Base-by-base conservation (phyloP, 805 yeast species). In the Maudiozyma bulderi region DNA sequence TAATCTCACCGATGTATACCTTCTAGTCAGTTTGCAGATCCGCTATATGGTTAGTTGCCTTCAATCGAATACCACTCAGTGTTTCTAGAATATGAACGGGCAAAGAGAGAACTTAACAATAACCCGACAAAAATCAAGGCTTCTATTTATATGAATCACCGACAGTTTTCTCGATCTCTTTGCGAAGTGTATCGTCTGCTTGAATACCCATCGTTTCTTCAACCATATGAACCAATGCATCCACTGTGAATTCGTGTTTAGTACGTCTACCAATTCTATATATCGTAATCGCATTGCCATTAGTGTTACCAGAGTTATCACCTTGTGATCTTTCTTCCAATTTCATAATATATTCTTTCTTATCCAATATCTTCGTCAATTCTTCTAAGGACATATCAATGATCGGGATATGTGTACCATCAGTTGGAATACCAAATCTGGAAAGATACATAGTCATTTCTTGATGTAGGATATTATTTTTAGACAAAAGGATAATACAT, bases 251-350 rank as follows among this genome's bases (percentile, higher is more conserved):
- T 38, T 63, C 68, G 2, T 50, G 51, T 37, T 53, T 58, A 5
- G 67, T 57, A 40, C 66, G 48, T 52, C 61, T 57, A 2, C 67
- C 68, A 1, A 62, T 46, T 20, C 60, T 47, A 53, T 60, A 64
- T 6, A 53, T 45, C 0, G 50, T 34, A 11, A 34, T 45, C 0
- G 50, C n/a, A 11, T 13, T 34, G 8, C 38, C 38, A 9, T 6
- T 11, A 8, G n/a, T 34, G n/a, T 8, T 34, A 34, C 38, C n/a
- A 34, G 38, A 9, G n/a, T 13, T 11, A 34, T 34, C n/a, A 34
- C 38, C 38, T 34, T 13, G 11, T 13, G 38, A 14, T 34, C n/a
- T 57, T 43, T 63, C 65, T 40, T 56, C 60, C 10, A 48, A 31
- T n/a, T 51, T 52, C 26, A 46, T 40, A 7, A 64, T 35, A 43